Base-by-base conservation (phyloP, 1,139 yeast genomes). In the Nakaseomyces uthaithaninus region DNA sequence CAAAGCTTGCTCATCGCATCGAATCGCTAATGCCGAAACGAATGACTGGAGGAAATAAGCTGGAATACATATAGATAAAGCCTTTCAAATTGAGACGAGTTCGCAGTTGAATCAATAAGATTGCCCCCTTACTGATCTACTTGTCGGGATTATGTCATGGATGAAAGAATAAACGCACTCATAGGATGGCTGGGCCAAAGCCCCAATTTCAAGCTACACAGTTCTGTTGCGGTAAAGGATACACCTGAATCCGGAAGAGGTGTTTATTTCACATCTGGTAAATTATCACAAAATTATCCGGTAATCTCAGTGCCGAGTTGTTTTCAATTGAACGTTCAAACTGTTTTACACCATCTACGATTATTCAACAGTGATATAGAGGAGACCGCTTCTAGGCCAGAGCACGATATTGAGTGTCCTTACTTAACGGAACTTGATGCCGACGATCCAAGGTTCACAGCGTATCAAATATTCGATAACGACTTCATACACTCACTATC, bases 211-310 rank as follows among this genome's bases (percentile, higher is more conserved):
- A 38, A 42, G 15, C 14, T 58, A 11, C 34, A 47, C 25, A 44
- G 43, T 4, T 48, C 48, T 15, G 46, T 68, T 11, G 39, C 39
- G 2, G 56, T 68, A 2, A 46, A 43, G 12, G 64, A 67, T 26
- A 60, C 68, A 11, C 48, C 48, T 0, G 63, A 60, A 9, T 69
- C 75, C 27, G 94, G 94, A 22, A 69, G 89, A 59, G 85, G 87
- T 47, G 69, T 85, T 25, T 65, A 69, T 34, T 73, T 57, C 4
- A 30, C 77, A 3, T 45, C 43, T 0, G 57, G 57, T 0, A 37
- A 41, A 4, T 55, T 83, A 24, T 49, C 49, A 12, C 50, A 54
- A 8, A 63, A 69, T 36, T 75, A 74, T 42, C 58, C 62, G 16
- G 54, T 83, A 24, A 64, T 81, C 17, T 66, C 71, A 37, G 71